Base-by-base conservation (phyloP, 441 rosid genomes). In the Bocquillonia castaneifolia region DNA sequence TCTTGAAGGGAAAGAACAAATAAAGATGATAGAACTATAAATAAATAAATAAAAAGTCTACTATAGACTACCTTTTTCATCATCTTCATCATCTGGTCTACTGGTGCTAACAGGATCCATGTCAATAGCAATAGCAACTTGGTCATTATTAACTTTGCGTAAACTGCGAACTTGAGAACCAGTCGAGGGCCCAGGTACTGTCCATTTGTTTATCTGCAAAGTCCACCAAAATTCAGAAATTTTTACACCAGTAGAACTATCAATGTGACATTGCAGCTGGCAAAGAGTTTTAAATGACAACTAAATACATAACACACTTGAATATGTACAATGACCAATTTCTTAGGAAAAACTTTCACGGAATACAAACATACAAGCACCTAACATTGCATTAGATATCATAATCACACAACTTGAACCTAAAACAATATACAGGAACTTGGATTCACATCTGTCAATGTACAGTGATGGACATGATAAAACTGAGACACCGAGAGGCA, bases 121-220 rank as follows among this genome's bases (percentile, higher is more conserved):
- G 78, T 91, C 97, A 65, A 96, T 88, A 51, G 93, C 89, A 77
- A 96, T 83, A 59, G 95, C 93, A 58, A 96, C 92, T 84, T 93
- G 97, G 72, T 96, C 99, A 44, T 82, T 96, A 67, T 88, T 93
- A 72, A 77, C 90, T 72, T 96, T 96, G 8, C 96, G 96, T 76
- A 90, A 76, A 81, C 97, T 88, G 64, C 98, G 85, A 72, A 93
- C 93, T 83, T 91, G 97, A 76, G 93, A 85, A 77, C 91, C 77
- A 44, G 82, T 75, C 23, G 90, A 75, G 63, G 88, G 63, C 56
- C 85, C 91, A 54, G 94, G 68, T 51, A 70, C 81, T 2, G 86
- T 71, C 91, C 98, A 68, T 81, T 91, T 95, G 85, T 88, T 89
- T 72, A 86, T 77, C 99, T 95, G 84, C 80, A 83, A 81, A 66